phyloP scores from a whole-genome alignment of 306 rosid genomes.

The Lithocarpus polystachyus region DNA sequence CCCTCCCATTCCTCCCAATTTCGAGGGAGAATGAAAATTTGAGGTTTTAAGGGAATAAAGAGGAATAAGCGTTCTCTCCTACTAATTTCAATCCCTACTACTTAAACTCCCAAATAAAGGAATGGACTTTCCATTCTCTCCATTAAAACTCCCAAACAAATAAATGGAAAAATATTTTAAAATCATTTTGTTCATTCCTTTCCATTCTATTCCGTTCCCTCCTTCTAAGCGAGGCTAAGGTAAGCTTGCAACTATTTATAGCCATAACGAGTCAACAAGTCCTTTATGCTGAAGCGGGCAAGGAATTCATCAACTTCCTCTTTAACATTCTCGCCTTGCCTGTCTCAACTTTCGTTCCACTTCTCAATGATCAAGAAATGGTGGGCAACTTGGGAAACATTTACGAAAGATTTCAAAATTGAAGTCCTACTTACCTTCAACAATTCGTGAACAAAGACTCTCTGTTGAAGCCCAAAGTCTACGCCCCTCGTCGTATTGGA shows the following conservation, averaged over 20 bases:
- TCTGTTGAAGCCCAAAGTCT: not conserved
- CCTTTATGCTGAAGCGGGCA: conserved; percentile 7
- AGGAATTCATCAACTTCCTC: conserved; percentile 20
- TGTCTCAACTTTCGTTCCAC: conserved; percentile 3
- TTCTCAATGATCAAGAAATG: not conserved
- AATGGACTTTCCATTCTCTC: too few relatives aligned
- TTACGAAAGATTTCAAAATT: conserved; percentile 16
- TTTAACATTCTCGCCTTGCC: conserved; percentile 17
- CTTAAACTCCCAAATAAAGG: too few relatives aligned
- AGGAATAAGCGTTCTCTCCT: too few relatives aligned
- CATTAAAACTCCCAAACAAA: too few relatives aligned
- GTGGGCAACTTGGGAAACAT: conserved; percentile 12
- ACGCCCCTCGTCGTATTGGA: not conserved
- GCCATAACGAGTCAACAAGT: not conserved
- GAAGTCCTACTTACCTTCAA: not conserved
- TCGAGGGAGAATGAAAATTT: too few relatives aligned
- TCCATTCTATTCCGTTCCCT: too few relatives aligned
- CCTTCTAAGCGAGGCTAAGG: too few relatives aligned
- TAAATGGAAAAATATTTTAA: too few relatives aligned
- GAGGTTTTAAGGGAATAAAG: too few relatives aligned
- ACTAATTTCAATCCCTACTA: too few relatives aligned
- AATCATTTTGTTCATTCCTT: too few relatives aligned
- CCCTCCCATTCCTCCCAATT: too few relatives aligned
- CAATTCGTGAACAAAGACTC: not conserved
- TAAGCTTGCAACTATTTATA: conserved; percentile 11